Evolutionary conservation across 345 rosid genomes (phyloP).

Genomic region (Melaleuca alternifolia): DNA sequence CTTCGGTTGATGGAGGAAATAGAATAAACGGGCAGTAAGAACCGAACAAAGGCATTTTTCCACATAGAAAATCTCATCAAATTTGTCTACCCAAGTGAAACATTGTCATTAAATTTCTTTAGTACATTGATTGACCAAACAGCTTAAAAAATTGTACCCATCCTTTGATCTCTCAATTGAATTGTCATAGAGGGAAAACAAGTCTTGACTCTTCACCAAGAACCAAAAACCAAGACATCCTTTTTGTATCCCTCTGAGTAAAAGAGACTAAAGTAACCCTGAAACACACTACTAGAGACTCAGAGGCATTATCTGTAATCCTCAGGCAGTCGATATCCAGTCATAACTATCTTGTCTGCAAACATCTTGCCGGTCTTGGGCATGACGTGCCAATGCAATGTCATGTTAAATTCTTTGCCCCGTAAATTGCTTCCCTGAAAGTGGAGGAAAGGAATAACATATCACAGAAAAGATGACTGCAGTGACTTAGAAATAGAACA

Average conservation of each 20-base stretch:
- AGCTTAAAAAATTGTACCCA: not conserved
- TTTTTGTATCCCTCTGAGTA: not conserved
- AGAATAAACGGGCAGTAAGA: not conserved
- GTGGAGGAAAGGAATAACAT: not conserved
- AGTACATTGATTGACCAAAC: not conserved
- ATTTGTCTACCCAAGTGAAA: not conserved
- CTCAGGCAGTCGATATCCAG: conserved; percentile 68
- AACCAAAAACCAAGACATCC: not conserved
- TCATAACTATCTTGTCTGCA: conserved; percentile 49
- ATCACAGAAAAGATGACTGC: not conserved
- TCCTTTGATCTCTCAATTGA: not conserved
- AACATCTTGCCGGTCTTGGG: conserved; percentile 94
- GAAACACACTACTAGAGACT: not conserved
- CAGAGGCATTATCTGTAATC: conserved; percentile 44
- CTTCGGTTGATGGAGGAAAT: not conserved
- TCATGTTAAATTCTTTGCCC: conserved; percentile 71
- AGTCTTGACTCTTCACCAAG: not conserved
- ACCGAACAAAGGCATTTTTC: not conserved
- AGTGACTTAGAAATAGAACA: not conserved
- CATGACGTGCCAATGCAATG: conserved; percentile 96
- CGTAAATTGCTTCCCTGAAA: conserved; percentile 70
- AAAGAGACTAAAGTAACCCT: not conserved
- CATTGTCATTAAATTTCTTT: not conserved
- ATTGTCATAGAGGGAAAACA: not conserved
- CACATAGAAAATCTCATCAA: not conserved